A percentile compares a stretch with the other conserved stretches of the same genome.
Evolutionary conservation across 192 early-diverging fungal species (phyloP).

Genomic region (Mortierella claussenii): DNA sequence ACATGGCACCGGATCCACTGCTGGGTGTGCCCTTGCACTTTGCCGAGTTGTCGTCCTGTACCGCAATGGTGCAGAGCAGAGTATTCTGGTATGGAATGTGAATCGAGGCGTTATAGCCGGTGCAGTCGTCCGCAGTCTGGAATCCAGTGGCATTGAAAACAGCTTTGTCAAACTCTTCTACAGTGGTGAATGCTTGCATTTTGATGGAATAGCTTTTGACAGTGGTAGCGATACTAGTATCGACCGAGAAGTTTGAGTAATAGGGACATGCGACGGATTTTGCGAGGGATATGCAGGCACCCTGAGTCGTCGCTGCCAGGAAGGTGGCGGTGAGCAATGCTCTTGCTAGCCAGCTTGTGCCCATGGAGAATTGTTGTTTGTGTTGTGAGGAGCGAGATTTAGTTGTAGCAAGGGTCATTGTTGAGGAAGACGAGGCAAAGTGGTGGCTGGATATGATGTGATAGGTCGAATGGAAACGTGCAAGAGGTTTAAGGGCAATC

Average conservation of each 20-base stretch:
- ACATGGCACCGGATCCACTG: constrained; percentile 5
- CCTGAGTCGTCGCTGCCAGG: constrained; percentile 19
- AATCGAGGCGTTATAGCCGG: constrained; percentile 15
- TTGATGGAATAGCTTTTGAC: constrained; percentile 1
- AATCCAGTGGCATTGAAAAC: constrained; percentile 35
- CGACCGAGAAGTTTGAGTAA: constrained; percentile 9
- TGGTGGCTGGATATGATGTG: too few relatives aligned
- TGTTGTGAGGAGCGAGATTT: background rate
- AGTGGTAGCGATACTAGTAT: constrained; percentile 1
- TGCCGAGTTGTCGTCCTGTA: background rate
- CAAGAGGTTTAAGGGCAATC: too few relatives aligned
- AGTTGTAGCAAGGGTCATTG: background rate
- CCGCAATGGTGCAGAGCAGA: constrained; percentile 25
- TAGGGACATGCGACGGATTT: constrained; percentile 26
- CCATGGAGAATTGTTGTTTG: constrained; percentile 14
- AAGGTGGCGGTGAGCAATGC: constrained; percentile 15
- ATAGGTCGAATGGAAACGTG: too few relatives aligned
- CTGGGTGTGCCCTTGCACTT: background rate
- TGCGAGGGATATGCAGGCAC: constrained; percentile 26
- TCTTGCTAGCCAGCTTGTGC: constrained; percentile 9
- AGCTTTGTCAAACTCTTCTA: constrained; percentile 24
- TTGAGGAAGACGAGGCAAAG: background rate
- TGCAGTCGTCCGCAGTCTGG: constrained; percentile 13
- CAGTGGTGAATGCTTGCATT: constrained; percentile 21
- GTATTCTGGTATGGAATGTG: constrained; percentile 40